Evolutionary conservation across 148 eudicot species (phyloP).

Genomic region (Mesembryanthemum crystallinum): DNA sequence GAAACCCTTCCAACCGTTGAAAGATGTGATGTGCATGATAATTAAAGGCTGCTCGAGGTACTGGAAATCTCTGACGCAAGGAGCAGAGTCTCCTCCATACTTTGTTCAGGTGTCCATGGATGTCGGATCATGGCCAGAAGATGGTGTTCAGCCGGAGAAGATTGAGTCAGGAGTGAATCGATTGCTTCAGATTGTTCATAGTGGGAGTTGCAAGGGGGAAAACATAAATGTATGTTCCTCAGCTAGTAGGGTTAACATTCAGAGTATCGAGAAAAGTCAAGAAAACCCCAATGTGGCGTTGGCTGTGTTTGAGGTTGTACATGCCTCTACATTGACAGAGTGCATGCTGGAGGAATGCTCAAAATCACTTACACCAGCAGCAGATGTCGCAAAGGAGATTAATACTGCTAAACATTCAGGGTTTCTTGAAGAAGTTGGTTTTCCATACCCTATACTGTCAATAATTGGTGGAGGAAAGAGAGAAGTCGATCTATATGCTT

Average conservation of each 20-base stretch:
- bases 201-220: slow-evolving; percentile 63
- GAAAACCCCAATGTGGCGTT: slow-evolving; percentile 73
- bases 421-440: slow-evolving; percentile 59
- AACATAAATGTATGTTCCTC: slow-evolving; percentile 49
- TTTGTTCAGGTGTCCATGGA: slow-evolving; percentile 92
- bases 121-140: slow-evolving; percentile 88
- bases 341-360: slow-evolving; percentile 55
- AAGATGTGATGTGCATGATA: slow-evolving; percentile 45
- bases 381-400: slow-evolving; percentile 94
- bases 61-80: slow-evolving; percentile 84
- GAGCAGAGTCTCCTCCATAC: slow-evolving; percentile 96
- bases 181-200: slow-evolving; percentile 67
- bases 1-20: slow-evolving; percentile 42
- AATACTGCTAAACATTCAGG: slow-evolving; percentile 59
- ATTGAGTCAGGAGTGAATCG: slow-evolving; percentile 81
- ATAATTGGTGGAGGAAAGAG: slow-evolving; percentile 96
- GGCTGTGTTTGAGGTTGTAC: slow-evolving; percentile 92
- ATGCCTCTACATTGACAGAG: slow-evolving; percentile 61
- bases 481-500: slow-evolving; percentile 95
- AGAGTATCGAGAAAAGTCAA: slow-evolving; percentile 82
- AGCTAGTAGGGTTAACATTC: slow-evolving; percentile 83
- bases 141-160: slow-evolving; percentile 95
- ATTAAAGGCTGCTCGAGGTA: slow-evolving; percentile 56
- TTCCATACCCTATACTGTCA: slow-evolving; percentile 77
- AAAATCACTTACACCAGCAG: slow-evolving; percentile 89